Percentiles rank a stretch among this genome's conserved stretches.
Conservation (phyloP, 768 basidiomycete genomes). For the Antrodiella citrinella region DNA sequence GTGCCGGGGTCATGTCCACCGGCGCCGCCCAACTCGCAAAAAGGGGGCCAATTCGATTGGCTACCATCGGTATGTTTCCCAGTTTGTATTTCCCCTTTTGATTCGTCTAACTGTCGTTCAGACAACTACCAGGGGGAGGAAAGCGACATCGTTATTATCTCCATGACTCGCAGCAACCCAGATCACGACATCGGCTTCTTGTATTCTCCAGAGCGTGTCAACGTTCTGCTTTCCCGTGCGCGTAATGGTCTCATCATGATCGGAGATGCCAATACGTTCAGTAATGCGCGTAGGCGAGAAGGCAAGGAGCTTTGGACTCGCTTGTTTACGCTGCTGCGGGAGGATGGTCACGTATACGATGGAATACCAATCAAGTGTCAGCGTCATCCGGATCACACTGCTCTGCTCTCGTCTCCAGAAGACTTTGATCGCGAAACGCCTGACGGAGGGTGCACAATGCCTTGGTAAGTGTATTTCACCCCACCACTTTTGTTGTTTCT, state of each 20-base stretch:
- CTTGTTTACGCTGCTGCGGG: conserved; percentile 37
- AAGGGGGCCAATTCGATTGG: conserved; percentile 46
- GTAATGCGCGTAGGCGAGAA: conserved; percentile 37
- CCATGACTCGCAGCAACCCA: conserved; percentile 52
- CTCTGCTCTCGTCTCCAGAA: conserved; percentile 29
- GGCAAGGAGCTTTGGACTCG: conserved; percentile 44
- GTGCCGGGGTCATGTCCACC: conserved; percentile 43
- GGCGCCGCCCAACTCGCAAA: conserved; percentile 27
- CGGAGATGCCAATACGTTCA: conserved; percentile 56
- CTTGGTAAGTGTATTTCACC: conserved; percentile 45
- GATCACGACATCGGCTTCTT: conserved; percentile 61
- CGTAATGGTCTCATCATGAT: conserved; percentile 58
- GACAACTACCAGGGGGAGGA: conserved; percentile 79
- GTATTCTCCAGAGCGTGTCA: conserved; percentile 60
- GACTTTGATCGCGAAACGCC: conserved; percentile 48
- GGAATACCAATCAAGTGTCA: conserved; percentile 57
- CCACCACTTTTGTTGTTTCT: too few relatives aligned
- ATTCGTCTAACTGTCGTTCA: conserved; percentile 15
- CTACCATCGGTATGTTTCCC: conserved; percentile 49
- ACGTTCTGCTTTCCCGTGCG: conserved; percentile 63
- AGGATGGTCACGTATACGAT: conserved; percentile 39
- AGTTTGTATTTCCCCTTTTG: neutral
- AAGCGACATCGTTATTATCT: conserved; percentile 57
- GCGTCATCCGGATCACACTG: conserved; percentile 37
- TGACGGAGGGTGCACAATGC: conserved; percentile 53